Evolutionary conservation across 805 yeast species (phyloP).

Genomic region (Ogataea polymorpha): DNA sequence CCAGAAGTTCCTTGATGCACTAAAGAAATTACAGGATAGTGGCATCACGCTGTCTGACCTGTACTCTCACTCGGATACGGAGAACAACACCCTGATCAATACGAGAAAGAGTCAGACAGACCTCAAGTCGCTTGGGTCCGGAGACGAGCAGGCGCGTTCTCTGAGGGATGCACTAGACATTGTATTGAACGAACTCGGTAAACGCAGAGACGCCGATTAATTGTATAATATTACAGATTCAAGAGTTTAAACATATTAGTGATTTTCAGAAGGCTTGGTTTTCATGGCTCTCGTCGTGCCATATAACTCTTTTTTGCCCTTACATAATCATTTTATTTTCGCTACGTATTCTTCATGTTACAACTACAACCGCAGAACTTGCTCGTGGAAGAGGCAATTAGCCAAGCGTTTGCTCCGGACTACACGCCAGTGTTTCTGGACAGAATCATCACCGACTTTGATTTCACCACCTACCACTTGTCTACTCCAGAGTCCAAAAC

Average conservation of each 20-base stretch:
- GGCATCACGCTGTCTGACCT: slow-evolving; percentile 40
- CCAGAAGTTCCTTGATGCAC: slow-evolving; percentile 35
- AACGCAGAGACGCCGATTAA: neutral
- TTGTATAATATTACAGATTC: neutral
- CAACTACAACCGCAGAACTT: slow-evolving; percentile 83
- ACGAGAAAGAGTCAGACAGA: slow-evolving; percentile 6
- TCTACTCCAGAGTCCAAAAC: slow-evolving; percentile 81
- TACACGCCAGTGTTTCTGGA: slow-evolving; percentile 58
- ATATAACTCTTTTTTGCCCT: no score
- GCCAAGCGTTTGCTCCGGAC: slow-evolving; percentile 59
- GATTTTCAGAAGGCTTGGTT: no score
- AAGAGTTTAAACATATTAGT: neutral
- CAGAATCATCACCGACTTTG: slow-evolving; percentile 91
- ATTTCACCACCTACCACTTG: slow-evolving; percentile 89
- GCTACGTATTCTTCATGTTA: slow-evolving; percentile 49
- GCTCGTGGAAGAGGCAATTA: slow-evolving; percentile 74
- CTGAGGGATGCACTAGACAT: slow-evolving; percentile 23
- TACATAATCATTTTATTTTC: slow-evolving; percentile 1
- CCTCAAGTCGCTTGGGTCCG: neutral
- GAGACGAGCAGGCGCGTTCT: neutral
- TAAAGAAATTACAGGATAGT: slow-evolving; percentile 38
- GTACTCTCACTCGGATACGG: slow-evolving; percentile 15
- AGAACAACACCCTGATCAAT: slow-evolving; percentile 16
- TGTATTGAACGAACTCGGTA: slow-evolving; percentile 24
- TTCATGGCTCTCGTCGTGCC: no score